phyloP scores from a whole-genome alignment of 2,329 filamentous ascomycete genomes.

The Neonectria punicea region DNA sequence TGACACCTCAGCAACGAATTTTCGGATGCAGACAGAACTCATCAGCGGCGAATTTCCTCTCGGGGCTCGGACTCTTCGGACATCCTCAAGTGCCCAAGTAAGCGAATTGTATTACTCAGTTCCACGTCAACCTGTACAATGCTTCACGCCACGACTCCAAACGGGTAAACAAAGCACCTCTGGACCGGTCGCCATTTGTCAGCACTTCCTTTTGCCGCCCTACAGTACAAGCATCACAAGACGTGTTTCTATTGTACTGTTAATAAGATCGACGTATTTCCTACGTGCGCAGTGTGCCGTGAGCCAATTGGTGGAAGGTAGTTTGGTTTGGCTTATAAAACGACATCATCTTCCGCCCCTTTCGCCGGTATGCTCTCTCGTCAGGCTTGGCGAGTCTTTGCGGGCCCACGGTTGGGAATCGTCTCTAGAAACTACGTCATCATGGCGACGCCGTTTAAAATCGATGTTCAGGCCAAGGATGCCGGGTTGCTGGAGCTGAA shows the following conservation, averaged over 20 bases:
- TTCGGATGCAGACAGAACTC: neutral
- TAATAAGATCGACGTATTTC: neutral
- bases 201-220: neutral
- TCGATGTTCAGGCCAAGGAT: constrained; percentile 59
- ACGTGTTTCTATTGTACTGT: neutral
- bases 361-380: constrained; percentile 29
- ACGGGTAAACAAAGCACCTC: neutral
- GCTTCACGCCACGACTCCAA: neutral
- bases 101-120: neutral
- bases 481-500: constrained; percentile 60
- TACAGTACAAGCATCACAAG: neutral
- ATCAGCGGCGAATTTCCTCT: neutral
- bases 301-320: neutral
- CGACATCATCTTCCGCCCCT: constrained; percentile 3
- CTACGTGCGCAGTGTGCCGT: neutral
- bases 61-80: neutral
- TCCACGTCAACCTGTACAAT: neutral
- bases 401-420: constrained; percentile 14
- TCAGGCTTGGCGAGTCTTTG: constrained; percentile 25
- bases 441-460: constrained; percentile 60
- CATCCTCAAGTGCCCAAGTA: neutral
- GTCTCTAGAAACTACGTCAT: constrained; percentile 13
- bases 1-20: neutral
- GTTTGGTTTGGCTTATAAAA: neutral
- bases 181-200: neutral